phyloP scores from a whole-genome alignment of 495 filamentous ascomycete genomes.

The Penicilliopsis zonata region DNA sequence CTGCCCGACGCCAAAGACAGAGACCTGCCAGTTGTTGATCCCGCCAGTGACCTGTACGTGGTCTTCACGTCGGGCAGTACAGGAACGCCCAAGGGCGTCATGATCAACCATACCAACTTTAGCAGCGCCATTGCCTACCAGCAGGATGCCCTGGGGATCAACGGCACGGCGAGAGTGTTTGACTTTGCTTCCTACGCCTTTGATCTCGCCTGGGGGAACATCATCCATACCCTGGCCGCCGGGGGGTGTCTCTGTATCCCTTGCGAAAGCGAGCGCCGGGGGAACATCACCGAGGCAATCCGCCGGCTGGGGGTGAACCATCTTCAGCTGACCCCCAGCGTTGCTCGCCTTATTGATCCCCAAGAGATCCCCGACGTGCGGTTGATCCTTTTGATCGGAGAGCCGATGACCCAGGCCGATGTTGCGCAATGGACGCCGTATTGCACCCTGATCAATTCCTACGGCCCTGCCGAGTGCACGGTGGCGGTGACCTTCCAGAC shows the following conservation, averaged over 20 bases:
- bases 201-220: constrained; percentile 37
- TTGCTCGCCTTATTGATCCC: constrained; percentile 18
- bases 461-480: constrained; percentile 11
- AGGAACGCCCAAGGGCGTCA: constrained; percentile 27
- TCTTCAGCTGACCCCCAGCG: constrained; percentile 25
- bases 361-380: constrained; percentile 21
- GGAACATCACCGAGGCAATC: constrained; percentile 17
- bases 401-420: constrained; percentile 23
- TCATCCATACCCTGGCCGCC: constrained; percentile 30
- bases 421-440: constrained; percentile 22
- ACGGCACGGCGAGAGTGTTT: constrained; percentile 19
- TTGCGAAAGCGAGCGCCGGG: constrained; percentile 27
- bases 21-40: not conserved
- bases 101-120: constrained; percentile 24
- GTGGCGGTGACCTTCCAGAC: not conserved
- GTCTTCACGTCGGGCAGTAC: constrained; percentile 27
- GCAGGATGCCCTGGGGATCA: constrained; percentile 21
- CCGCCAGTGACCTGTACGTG: constrained; percentile 5
- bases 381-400: constrained; percentile 27
- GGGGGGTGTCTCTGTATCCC: constrained; percentile 44
- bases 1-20: too few relatives aligned
- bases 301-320: constrained; percentile 14
- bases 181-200: constrained; percentile 40
- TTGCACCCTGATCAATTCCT: constrained; percentile 28
- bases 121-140: constrained; percentile 7